Conservation (phyloP, 2,329 filamentous ascomycete species). For the Colletotrichum sublineola region DNA sequence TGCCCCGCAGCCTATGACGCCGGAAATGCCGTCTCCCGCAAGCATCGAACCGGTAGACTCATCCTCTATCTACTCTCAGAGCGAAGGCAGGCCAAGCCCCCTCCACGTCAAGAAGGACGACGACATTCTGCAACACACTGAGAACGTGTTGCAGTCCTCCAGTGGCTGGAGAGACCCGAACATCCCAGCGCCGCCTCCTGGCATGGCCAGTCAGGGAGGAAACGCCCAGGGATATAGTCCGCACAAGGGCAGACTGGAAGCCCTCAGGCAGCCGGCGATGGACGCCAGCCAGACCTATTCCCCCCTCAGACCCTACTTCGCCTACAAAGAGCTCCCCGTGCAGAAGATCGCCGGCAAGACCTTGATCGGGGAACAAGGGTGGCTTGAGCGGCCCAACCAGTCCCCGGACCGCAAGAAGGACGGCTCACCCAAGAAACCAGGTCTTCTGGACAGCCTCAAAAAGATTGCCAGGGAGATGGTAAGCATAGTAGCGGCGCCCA, state of each 20-base stretch:
- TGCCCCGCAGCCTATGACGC: conserved; percentile 45
- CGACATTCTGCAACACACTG: conserved; percentile 30
- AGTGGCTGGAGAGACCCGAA: conserved; percentile 32
- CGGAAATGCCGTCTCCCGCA: conserved; percentile 5
- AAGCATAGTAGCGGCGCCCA: conserved; percentile 44
- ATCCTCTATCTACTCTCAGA: conserved; percentile 42
- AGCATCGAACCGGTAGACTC: conserved; percentile 24
- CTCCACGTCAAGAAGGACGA: conserved; percentile 23
- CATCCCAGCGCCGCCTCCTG: conserved; percentile 10
- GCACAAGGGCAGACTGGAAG: conserved; percentile 22
- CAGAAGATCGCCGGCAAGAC: conserved; percentile 62
- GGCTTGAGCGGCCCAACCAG: conserved; percentile 63
- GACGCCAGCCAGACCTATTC: conserved; percentile 53
- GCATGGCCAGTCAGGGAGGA: not conserved
- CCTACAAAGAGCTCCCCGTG: conserved; percentile 54
- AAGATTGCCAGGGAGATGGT: conserved; percentile 69
- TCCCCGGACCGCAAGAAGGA: conserved; percentile 45
- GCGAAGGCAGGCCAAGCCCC: conserved; percentile 20
- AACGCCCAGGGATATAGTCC: conserved; percentile 1
- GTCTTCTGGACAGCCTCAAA: conserved; percentile 62
- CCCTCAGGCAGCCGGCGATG: conserved; percentile 36
- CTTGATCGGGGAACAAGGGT: conserved; percentile 68
- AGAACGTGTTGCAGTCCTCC: conserved; percentile 40
- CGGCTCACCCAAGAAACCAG: conserved; percentile 52
- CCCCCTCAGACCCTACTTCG: conserved; percentile 59